A percentile compares a stretch with the other conserved stretches of the same genome.
phyloP scores from a whole-genome alignment of 2,329 filamentous ascomycete genomes.

The Xylariaceae sp. region DNA sequence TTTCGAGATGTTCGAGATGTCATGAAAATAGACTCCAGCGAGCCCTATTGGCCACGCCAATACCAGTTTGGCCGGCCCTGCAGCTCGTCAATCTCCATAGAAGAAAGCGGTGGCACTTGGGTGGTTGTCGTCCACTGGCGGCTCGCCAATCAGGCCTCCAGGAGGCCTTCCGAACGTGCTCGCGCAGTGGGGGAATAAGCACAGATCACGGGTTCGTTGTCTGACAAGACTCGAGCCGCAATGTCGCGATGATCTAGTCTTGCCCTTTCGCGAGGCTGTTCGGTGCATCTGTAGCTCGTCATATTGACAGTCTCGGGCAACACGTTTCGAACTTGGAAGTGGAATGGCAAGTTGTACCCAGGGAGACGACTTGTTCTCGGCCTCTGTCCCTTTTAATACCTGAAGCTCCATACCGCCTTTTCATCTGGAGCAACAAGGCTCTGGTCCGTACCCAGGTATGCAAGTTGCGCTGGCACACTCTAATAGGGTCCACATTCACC shows the following conservation, averaged over 20 bases:
- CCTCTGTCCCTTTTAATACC: conserved; percentile 25
- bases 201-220: conserved; percentile 36
- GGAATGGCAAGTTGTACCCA: neutral
- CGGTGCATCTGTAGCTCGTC: neutral
- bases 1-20: neutral
- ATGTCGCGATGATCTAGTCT: conserved; percentile 13
- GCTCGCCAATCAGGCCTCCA: conserved; percentile 33
- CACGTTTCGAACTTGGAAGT: too few relatives aligned
- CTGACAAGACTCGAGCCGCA: conserved; percentile 29
- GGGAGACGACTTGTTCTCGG: conserved; percentile 6
- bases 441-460: conserved; percentile 27
- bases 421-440: conserved; percentile 21
- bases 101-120: conserved; percentile 26
- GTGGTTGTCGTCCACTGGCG: conserved; percentile 26
- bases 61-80: conserved; percentile 26
- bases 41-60: conserved; percentile 25
- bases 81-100: conserved; percentile 25
- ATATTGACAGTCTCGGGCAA: neutral
- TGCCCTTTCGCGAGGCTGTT: conserved; percentile 8
- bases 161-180: conserved; percentile 20
- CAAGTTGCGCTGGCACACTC: conserved; percentile 35
- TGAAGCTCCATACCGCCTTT: conserved; percentile 34
- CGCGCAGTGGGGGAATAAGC: conserved; percentile 28
- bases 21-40: conserved; percentile 8
- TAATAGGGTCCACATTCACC: conserved; percentile 32